Evolutionary conservation across 441 rosid species (phyloP).

Genomic region (Bruguiera hainesii): DNA sequence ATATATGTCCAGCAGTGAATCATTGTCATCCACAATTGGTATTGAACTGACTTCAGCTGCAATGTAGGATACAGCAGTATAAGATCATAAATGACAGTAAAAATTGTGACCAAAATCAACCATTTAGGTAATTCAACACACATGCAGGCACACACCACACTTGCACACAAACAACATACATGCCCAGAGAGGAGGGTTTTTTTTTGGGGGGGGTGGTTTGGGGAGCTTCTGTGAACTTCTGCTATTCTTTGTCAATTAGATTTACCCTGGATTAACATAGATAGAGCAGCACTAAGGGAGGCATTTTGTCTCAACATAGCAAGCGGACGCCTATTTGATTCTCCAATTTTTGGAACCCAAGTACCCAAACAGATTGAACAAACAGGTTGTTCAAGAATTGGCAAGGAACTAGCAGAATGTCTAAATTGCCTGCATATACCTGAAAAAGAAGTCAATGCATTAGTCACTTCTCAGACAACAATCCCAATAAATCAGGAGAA

Average conservation of each 20-base stretch:
- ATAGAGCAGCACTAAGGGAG: conserved; percentile 53
- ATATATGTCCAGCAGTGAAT: conserved; percentile 89
- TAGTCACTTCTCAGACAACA: conserved; percentile 15
- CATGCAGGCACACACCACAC: too few relatives aligned
- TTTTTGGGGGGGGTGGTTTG: too few relatives aligned
- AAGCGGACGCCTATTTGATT: conserved; percentile 44
- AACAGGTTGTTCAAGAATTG: conserved; percentile 52
- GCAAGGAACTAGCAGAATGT: conserved; percentile 50
- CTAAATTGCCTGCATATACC: conserved; percentile 66
- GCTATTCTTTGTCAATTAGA: neutral
- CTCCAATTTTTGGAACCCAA: conserved; percentile 63
- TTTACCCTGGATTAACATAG: conserved; percentile 57
- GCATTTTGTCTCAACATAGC: conserved; percentile 57
- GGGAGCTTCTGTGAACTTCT: neutral
- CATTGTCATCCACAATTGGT: conserved; percentile 95
- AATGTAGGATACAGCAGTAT: conserved; percentile 9
- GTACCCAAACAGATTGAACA: conserved; percentile 50
- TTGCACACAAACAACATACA: too few relatives aligned
- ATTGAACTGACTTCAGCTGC: conserved; percentile 95
- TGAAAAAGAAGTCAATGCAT: conserved; percentile 28
- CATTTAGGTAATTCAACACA: too few relatives aligned
- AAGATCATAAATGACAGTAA: conserved; percentile 1
- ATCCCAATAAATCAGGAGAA: conserved; percentile 8
- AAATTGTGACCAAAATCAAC: neutral
- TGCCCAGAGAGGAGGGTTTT: too few relatives aligned